Conservation (phyloP, 345 rosid genomes). For the Brassica nigra region DNA sequence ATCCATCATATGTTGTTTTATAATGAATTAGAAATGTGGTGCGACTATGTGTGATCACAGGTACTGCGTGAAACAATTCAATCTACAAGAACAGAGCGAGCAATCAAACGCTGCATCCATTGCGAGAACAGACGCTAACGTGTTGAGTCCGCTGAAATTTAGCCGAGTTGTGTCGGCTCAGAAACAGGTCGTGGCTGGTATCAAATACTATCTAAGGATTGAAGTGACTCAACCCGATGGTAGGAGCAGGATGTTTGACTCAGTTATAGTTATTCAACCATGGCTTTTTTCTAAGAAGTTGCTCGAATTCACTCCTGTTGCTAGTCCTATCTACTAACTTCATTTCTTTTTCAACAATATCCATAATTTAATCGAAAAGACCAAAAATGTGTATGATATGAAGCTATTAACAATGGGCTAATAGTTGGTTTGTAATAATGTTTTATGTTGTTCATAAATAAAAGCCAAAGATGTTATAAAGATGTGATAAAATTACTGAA, state of each 20-base stretch:
- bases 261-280: constrained; percentile 61
- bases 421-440: constrained; percentile 24
- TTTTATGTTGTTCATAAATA: constrained; percentile 28
- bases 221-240: constrained; percentile 45
- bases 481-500: background rate
- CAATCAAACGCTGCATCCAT: constrained; percentile 18
- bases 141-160: constrained; percentile 28
- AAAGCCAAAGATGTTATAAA: constrained; percentile 6
- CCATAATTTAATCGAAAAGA: background rate
- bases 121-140: constrained; percentile 11
- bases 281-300: constrained; percentile 61
- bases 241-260: constrained; percentile 46
- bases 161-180: constrained; percentile 63
- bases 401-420: constrained; percentile 32
- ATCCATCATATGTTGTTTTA: background rate
- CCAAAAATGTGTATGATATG: background rate
- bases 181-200: constrained; percentile 74
- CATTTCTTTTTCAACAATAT: background rate
- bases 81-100: constrained; percentile 36
- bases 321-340: constrained; percentile 25
- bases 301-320: constrained; percentile 53
- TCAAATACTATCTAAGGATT: constrained; percentile 65
- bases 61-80: constrained; percentile 68
- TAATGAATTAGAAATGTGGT: constrained; percentile 2
- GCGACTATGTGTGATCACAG: constrained; percentile 18